phyloP scores from a whole-genome alignment of 2,329 filamentous ascomycete genomes.

The Aspergillus sp. region DNA sequence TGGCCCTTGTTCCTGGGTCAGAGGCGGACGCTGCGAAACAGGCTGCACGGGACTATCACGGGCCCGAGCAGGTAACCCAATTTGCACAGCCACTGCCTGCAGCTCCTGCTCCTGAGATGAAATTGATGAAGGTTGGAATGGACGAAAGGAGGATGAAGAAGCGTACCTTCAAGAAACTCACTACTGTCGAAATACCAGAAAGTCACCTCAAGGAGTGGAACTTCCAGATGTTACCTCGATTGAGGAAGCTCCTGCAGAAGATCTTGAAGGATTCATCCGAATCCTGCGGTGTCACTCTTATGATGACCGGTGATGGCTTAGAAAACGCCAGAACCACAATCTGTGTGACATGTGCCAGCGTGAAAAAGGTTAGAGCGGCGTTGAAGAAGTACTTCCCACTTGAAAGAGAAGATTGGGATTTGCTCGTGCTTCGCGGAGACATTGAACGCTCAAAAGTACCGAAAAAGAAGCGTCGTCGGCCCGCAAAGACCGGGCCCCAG shows the following conservation, averaged over 20 bases:
- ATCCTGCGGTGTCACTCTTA: conserved; percentile 60
- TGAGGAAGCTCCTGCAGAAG: conserved; percentile 60
- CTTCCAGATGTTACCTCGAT: conserved; percentile 54
- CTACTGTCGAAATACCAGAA: conserved; percentile 54
- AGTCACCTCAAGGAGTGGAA: conserved; percentile 60
- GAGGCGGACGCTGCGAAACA: conserved; percentile 27
- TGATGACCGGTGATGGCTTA: conserved; percentile 59
- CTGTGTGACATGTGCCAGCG: conserved; percentile 62
- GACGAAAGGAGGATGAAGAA: conserved; percentile 37
- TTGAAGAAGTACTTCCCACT: conserved; percentile 59
- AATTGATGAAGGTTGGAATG: conserved; percentile 18
- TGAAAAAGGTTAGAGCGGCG: conserved; percentile 57
- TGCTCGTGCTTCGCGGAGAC: conserved; percentile 62
- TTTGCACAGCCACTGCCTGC: conserved; percentile 20
- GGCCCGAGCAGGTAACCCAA: conserved; percentile 15
- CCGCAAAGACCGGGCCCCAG: conserved; percentile 30
- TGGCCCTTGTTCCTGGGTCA: conserved; percentile 38
- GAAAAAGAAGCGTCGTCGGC: conserved; percentile 40
- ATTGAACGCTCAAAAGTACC: conserved; percentile 56
- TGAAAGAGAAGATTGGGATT: conserved; percentile 56
- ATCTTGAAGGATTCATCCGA: conserved; percentile 60
- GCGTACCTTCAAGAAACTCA: conserved; percentile 45
- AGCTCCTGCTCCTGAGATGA: conserved; percentile 25
- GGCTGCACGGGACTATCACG: conserved; percentile 17
- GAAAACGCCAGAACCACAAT: conserved; percentile 62